These are phyloP conservation scores for Pythium dissimile DNA, from an alignment of 352 stramenopile species.

Conservation along the genomic window DNA sequence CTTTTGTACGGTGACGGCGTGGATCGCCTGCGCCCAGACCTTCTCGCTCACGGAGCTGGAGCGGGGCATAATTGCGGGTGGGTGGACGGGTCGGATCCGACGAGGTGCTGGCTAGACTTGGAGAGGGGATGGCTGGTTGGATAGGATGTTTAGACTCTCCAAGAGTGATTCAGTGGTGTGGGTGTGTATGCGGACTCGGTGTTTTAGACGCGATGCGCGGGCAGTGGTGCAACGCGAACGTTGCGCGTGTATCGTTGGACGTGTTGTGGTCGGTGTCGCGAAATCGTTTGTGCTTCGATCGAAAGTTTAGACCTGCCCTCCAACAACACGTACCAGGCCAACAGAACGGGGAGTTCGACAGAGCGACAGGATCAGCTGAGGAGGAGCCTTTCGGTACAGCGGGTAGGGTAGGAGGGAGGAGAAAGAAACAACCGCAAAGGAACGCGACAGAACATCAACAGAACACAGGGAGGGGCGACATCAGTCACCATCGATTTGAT, in stretches of 20 bases:
- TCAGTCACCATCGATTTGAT: conserved; percentile 1
- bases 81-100: not conserved
- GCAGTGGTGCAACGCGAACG: not conserved
- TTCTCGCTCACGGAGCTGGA: conserved; percentile 36
- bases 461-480: conserved; percentile 18
- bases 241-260: conserved; percentile 6
- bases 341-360: not conserved
- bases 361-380: conserved; percentile 1
- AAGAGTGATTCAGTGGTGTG: too few species aligned
- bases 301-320: not conserved
- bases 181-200: too few species aligned
- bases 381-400: not conserved
- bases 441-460: conserved; percentile 26
- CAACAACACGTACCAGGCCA: not conserved
- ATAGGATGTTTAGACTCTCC: too few species aligned
- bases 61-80: too few species aligned
- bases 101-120: not conserved
- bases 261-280: conserved; percentile 9
- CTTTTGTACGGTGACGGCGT: conserved; percentile 56
- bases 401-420: conserved; percentile 11
- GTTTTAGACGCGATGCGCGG: too few species aligned
- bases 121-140: not conserved
- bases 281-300: conserved; percentile 12
- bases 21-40: conserved; percentile 53
- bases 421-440: conserved; percentile 15